phyloP scores from a whole-genome alignment of 805 yeast genomes.

The Ogataea trehaloabstinens region DNA sequence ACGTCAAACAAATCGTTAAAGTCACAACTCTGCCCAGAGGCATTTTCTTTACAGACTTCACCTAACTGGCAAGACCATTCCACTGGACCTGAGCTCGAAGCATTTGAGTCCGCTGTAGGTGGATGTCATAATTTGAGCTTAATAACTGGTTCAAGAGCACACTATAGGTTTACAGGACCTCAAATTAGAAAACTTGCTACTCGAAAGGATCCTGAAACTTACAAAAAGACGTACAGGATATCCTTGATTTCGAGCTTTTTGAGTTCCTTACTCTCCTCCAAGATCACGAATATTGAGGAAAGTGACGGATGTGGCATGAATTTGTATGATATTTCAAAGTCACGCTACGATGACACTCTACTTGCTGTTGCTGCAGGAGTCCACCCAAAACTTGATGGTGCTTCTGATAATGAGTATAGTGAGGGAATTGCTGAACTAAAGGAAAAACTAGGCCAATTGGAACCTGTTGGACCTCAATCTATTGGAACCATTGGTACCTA shows the following conservation, averaged over 20 bases:
- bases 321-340: constrained; percentile 64
- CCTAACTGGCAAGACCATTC: constrained; percentile 98
- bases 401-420: constrained; percentile 21
- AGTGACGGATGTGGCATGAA: constrained; percentile 96
- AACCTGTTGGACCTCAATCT: constrained; percentile 46
- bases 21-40: constrained; percentile 45
- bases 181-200: constrained; percentile 76
- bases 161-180: constrained; percentile 88
- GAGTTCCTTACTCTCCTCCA: constrained; percentile 67
- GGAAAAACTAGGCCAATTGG: constrained; percentile 52
- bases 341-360: constrained; percentile 55
- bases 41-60: constrained; percentile 62
- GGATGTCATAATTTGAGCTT: constrained; percentile 60
- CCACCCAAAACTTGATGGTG: constrained; percentile 42
- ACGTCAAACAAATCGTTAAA: constrained; percentile 34
- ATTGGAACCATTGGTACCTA: constrained; percentile 57
- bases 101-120: constrained; percentile 59
- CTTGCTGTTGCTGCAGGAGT: constrained; percentile 54
- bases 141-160: constrained; percentile 83
- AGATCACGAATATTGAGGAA: constrained; percentile 64
- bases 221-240: constrained; percentile 57
- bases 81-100: constrained; percentile 64
- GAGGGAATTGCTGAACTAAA: constrained; percentile 41
- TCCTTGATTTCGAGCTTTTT: constrained; percentile 78
- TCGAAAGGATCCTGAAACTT: constrained; percentile 48